phyloP scores from a whole-genome alignment of 2,329 filamentous ascomycete species.

The Alternaria arbusti region DNA sequence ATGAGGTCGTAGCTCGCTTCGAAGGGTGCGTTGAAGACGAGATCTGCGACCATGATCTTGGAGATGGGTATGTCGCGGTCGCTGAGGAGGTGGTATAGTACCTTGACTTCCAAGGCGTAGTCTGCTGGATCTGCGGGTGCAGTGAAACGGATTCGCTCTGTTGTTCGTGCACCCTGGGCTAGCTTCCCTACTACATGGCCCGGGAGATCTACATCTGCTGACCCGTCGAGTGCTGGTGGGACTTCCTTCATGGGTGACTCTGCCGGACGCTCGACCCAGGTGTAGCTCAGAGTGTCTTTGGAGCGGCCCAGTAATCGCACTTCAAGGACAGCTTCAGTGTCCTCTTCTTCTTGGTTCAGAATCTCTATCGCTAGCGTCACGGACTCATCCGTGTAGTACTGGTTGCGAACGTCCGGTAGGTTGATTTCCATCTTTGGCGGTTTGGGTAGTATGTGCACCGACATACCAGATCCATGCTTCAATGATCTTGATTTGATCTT shows the following conservation, averaged over 20 bases:
- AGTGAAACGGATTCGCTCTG: constrained; percentile 47
- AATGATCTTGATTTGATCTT: constrained; percentile 37
- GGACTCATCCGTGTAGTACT: constrained; percentile 86
- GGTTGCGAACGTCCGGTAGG: constrained; percentile 65
- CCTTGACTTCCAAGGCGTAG: constrained; percentile 74
- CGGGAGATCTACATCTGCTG: constrained; percentile 40
- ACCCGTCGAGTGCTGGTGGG: constrained; percentile 28
- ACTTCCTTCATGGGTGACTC: constrained; percentile 41
- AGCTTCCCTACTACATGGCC: constrained; percentile 48
- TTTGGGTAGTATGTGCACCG: constrained; percentile 79
- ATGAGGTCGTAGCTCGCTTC: constrained; percentile 89
- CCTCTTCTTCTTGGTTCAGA: constrained; percentile 82
- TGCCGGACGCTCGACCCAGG: constrained; percentile 54
- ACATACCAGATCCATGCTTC: constrained; percentile 50
- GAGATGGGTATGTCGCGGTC: constrained; percentile 82
- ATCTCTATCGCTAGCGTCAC: constrained; percentile 73
- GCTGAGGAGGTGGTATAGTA: constrained; percentile 78
- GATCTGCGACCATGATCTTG: constrained; percentile 71
- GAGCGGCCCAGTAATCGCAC: constrained; percentile 68
- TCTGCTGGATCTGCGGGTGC: constrained; percentile 56
- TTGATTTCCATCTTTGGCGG: constrained; percentile 88
- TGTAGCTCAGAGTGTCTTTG: constrained; percentile 53
- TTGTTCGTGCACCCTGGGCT: constrained; percentile 37
- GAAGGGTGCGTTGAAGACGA: constrained; percentile 82
- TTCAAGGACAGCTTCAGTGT: constrained; percentile 74